Evolutionary conservation across 176 grass and related monocot genomes (phyloP), one percentile per base, ranked within the genome.

Genomic region (Oryza longistaminata): DNA sequence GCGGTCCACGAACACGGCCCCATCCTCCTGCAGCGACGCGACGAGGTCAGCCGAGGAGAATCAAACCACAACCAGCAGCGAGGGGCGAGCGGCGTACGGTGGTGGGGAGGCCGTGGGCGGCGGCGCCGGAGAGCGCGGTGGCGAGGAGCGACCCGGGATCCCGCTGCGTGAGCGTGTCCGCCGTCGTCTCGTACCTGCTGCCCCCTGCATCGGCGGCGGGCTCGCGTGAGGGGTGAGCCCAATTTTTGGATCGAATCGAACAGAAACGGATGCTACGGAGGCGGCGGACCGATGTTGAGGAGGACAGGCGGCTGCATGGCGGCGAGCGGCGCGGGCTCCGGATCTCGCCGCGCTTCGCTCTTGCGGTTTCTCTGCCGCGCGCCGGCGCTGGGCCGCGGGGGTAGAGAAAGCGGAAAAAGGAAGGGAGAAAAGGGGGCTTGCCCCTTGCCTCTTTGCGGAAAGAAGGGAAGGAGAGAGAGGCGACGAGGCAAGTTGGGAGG

Each of bases 1-100:
- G 70, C 91, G 81, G 86, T 93, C 91, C 71, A 93, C 79, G 76
- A 93, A 93, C 33, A 93, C 40, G 53, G 17, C 89, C 71, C 87
- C 87, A 75, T 89, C 78, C 79, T 77, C 70, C 70, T 73, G 70
- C 42, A 73, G 31, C 15, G 11, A 24, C 44, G 50, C 49, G 49
- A 53, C 14, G 46, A 75, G 4, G 11, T 46, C 42, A 46, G 11
- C 12, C n/a, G 5, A 71, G 35, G 42, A 74, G 43, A 24, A 62
- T 62, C 58, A 7, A 7, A 62, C 58, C 24, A 27, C 58, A 7
- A 62, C 58, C 24, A 16, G 70, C 22, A 49, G 19, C 10, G 40
- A 72, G 21, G 13, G 10, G 1, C 17, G 40, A 45, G 70, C 1
- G 33, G 33, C 50, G 31, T 83, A 92, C 91, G 76, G 80, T 87